These are phyloP conservation scores for Solanum sejunctum DNA, from an alignment of 257 asterid genomes.

Conservation along the genomic window DNA sequence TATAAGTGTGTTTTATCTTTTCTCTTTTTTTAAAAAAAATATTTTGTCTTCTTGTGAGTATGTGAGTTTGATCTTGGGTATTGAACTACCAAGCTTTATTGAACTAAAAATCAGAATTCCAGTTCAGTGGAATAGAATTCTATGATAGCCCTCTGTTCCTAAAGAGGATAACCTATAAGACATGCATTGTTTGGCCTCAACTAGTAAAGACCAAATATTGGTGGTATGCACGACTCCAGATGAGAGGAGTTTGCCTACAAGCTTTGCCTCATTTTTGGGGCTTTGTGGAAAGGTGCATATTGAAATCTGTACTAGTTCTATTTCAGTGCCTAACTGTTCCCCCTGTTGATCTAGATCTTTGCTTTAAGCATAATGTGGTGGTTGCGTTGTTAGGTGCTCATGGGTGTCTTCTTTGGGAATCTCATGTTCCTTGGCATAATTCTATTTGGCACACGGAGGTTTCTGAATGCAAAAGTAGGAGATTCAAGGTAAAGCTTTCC, in stretches of 20 bases:
- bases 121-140: not conserved
- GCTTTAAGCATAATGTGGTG: not conserved
- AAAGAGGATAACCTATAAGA: not conserved
- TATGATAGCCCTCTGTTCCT: not conserved
- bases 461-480: constrained; percentile 24
- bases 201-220: constrained; percentile 46
- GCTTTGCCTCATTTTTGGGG: constrained; percentile 23
- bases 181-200: constrained; percentile 26
- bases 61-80: not conserved
- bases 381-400: constrained; percentile 28
- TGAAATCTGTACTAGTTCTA: not conserved
- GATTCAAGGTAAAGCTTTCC: constrained; percentile 30
- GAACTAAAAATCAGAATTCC: not conserved
- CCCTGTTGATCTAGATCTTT: not conserved
- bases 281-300: constrained; percentile 39
- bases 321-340: not conserved
- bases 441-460: constrained; percentile 32
- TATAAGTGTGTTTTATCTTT: not conserved
- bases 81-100: not conserved
- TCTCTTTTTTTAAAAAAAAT: not conserved
- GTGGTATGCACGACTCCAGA: constrained; percentile 24
- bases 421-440: constrained; percentile 26
- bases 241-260: constrained; percentile 18
- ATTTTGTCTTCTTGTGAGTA: not conserved
- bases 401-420: constrained; percentile 45